Evolutionary conservation across 2,329 filamentous ascomycete genomes (phyloP).

Genomic region (Botryosphaeria dothidea): DNA sequence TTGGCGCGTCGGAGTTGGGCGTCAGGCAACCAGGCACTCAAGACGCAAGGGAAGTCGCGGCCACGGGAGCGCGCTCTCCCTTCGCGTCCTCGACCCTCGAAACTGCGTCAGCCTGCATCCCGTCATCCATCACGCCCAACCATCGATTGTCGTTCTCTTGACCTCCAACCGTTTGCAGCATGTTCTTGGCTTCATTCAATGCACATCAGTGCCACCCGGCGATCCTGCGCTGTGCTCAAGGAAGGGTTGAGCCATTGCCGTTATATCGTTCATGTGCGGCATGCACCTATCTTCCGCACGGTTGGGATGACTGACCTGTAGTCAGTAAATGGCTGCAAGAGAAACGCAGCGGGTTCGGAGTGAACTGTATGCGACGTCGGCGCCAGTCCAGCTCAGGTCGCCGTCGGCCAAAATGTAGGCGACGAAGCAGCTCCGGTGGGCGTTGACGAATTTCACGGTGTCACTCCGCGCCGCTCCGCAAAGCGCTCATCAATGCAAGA

Average conservation of each 20-base stretch:
- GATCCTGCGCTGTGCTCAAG: background rate
- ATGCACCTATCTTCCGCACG: too few species aligned
- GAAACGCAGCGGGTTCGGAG: too few species aligned
- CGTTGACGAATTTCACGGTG: background rate
- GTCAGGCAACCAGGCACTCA: too few species aligned
- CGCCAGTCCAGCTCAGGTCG: background rate
- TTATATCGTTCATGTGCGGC: too few species aligned
- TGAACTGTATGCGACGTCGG: too few species aligned
- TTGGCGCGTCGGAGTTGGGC: slow-evolving; percentile 1
- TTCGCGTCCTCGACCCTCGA: background rate
- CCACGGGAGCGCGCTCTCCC: background rate
- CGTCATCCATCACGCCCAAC: background rate
- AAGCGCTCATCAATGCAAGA: too few species aligned
- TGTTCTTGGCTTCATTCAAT: background rate
- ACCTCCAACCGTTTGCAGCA: background rate
- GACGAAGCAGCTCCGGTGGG: background rate
- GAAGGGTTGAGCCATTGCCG: too few species aligned
- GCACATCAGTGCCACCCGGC: background rate
- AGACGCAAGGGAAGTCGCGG: background rate
- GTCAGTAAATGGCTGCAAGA: too few species aligned
- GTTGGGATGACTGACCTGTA: too few species aligned
- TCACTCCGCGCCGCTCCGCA: background rate
- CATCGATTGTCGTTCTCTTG: background rate
- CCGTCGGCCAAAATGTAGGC: background rate
- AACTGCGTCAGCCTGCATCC: background rate